These are phyloP conservation scores for Botrytis fragariae DNA, from an alignment of 2,329 filamentous ascomycete species.

Conservation along the genomic window DNA sequence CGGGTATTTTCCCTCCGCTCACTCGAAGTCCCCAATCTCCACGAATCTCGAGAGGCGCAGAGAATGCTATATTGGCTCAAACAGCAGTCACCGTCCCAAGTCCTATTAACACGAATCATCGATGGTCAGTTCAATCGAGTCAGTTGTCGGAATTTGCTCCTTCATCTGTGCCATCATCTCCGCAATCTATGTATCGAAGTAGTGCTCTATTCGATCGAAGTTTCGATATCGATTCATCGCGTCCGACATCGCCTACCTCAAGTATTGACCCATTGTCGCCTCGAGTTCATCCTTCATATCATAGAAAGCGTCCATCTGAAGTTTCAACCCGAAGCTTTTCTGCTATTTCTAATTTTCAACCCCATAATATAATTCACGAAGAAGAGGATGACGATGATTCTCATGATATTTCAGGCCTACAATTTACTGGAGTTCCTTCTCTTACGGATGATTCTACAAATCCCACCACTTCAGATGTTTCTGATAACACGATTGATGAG, in stretches of 20 bases:
- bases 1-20: constrained; percentile 59
- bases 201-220: constrained; percentile 76
- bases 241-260: constrained; percentile 80
- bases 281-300: constrained; percentile 51
- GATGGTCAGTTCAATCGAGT: constrained; percentile 64
- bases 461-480: constrained; percentile 28
- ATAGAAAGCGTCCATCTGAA: constrained; percentile 57
- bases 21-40: constrained; percentile 42
- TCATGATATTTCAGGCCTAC: constrained; percentile 32
- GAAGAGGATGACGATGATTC: constrained; percentile 39
- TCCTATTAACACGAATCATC: constrained; percentile 47
- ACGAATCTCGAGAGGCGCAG: constrained; percentile 32
- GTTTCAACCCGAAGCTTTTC: constrained; percentile 50
- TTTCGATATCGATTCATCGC: constrained; percentile 61
- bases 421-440: constrained; percentile 27
- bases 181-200: constrained; percentile 67
- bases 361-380: constrained; percentile 39
- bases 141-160: constrained; percentile 61
- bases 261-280: constrained; percentile 67
- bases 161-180: constrained; percentile 79
- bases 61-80: constrained; percentile 45
- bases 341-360: constrained; percentile 39
- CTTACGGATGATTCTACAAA: constrained; percentile 30
- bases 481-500: constrained; percentile 27
- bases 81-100: constrained; percentile 51